A percentile compares a stretch with the other conserved stretches of the same genome.
phyloP scores from a whole-genome alignment of 225 moss, liverwort and hornwort genomes.

The Antitrichia curtipendula region DNA sequence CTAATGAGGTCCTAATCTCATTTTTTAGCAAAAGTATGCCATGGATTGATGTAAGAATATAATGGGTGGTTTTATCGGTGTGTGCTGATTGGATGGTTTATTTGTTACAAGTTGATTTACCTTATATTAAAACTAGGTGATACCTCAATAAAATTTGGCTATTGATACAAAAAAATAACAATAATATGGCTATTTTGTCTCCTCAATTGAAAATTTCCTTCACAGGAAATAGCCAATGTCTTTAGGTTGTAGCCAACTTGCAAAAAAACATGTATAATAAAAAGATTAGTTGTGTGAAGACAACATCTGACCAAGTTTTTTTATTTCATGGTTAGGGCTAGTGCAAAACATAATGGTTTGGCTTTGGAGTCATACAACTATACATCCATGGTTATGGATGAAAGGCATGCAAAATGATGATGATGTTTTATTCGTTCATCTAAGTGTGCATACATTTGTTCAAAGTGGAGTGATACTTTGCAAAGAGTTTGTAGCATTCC shows the following conservation, averaged over 20 bases:
- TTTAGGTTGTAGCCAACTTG: accelerated
- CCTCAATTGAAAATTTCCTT: neutral
- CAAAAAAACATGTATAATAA: neutral
- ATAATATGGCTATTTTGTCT: accelerated
- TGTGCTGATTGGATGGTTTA: too few relatives aligned
- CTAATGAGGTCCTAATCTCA: too few relatives aligned
- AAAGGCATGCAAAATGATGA: neutral
- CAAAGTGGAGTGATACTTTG: accelerated
- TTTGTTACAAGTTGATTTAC: too few relatives aligned
- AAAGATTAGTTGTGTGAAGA: neutral
- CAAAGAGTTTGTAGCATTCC: neutral
- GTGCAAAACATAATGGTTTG: accelerated
- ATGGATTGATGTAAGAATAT: too few relatives aligned
- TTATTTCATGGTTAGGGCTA: neutral
- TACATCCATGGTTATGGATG: neutral
- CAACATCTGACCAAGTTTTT: accelerated
- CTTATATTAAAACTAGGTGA: too few relatives aligned
- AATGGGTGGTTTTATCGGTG: too few relatives aligned
- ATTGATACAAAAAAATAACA: accelerated
- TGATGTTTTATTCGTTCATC: too few relatives aligned
- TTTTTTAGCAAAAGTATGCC: too few relatives aligned
- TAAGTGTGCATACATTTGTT: neutral
- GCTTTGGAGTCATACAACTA: neutral
- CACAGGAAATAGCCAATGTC: too few relatives aligned
- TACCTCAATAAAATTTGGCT: neutral